These are phyloP conservation scores for Mortierella claussenii DNA, from an alignment of 192 early-diverging fungal species.

Conservation along the genomic window DNA sequence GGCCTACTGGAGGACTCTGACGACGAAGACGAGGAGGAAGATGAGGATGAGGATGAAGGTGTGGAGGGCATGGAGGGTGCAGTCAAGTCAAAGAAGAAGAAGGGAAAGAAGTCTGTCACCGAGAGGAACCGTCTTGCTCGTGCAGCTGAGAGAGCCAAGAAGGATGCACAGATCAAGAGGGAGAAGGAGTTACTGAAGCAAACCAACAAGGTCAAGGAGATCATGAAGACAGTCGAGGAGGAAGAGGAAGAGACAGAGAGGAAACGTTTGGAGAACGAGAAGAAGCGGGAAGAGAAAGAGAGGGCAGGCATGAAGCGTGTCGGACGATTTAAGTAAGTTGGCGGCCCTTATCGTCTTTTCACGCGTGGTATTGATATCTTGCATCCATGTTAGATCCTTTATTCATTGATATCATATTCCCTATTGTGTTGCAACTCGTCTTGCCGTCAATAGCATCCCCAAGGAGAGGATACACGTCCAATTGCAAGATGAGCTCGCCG, in stretches of 20 bases:
- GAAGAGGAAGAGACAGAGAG: constrained; percentile 49
- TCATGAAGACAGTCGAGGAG: constrained; percentile 58
- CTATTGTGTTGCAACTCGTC: no score
- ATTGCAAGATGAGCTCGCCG: constrained; percentile 62
- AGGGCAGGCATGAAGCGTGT: constrained; percentile 52
- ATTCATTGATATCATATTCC: background rate
- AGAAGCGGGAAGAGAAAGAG: constrained; percentile 46
- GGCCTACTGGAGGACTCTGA: constrained; percentile 41
- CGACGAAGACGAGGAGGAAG: constrained; percentile 46
- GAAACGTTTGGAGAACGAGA: constrained; percentile 31
- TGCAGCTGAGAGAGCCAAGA: constrained; percentile 40
- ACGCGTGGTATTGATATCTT: background rate
- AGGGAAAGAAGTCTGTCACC: constrained; percentile 67
- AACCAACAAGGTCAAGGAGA: constrained; percentile 60
- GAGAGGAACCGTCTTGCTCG: constrained; percentile 67
- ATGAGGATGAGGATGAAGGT: constrained; percentile 42
- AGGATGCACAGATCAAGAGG: constrained; percentile 52
- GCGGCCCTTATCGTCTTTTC: background rate
- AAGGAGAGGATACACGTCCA: constrained; percentile 55
- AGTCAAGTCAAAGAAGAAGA: constrained; percentile 42
- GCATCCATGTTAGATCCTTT: constrained; percentile 6
- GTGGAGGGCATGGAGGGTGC: constrained; percentile 3
- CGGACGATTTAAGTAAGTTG: constrained; percentile 52
- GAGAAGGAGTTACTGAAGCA: constrained; percentile 60
- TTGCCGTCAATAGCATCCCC: constrained; percentile 27